Evolutionary conservation across 352 stramenopile genomes (phyloP).

Genomic region (Phytopythium helicoides): DNA sequence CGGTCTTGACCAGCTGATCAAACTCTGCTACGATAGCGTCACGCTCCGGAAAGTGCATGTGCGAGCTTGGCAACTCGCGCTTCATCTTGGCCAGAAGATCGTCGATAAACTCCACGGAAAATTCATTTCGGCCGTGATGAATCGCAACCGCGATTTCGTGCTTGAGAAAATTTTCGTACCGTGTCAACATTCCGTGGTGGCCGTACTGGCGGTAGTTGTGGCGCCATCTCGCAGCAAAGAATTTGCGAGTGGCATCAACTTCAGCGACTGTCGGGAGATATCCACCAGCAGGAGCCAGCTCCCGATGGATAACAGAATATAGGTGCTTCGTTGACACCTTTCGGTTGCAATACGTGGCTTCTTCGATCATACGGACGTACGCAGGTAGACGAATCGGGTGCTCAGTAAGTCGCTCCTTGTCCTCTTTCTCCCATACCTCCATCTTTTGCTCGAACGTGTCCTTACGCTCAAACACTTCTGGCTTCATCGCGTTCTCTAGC

Average conservation of each 20-base stretch:
- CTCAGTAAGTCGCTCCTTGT: constrained; percentile 5
- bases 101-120: constrained; percentile 12
- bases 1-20: constrained; percentile 24
- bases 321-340: constrained; percentile 33
- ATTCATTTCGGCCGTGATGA: constrained; percentile 4
- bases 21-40: constrained; percentile 37
- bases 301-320: constrained; percentile 32
- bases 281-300: constrained; percentile 31
- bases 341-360: constrained; percentile 46
- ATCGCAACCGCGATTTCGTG: constrained; percentile 8
- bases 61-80: constrained; percentile 36
- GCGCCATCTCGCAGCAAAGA: constrained; percentile 40
- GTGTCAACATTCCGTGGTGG: constrained; percentile 38
- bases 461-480: not conserved
- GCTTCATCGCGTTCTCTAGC: constrained; percentile 21
- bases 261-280: constrained; percentile 46
- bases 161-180: constrained; percentile 56
- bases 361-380: constrained; percentile 59
- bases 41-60: constrained; percentile 42
- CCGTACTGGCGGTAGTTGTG: constrained; percentile 33
- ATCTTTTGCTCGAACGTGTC: not conserved
- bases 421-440: no score
- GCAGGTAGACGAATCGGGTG: constrained; percentile 27
- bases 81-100: constrained; percentile 40
- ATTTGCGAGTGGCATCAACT: constrained; percentile 23